Base-by-base conservation (phyloP, 83 land plant species). In the Picea abies region DNA sequence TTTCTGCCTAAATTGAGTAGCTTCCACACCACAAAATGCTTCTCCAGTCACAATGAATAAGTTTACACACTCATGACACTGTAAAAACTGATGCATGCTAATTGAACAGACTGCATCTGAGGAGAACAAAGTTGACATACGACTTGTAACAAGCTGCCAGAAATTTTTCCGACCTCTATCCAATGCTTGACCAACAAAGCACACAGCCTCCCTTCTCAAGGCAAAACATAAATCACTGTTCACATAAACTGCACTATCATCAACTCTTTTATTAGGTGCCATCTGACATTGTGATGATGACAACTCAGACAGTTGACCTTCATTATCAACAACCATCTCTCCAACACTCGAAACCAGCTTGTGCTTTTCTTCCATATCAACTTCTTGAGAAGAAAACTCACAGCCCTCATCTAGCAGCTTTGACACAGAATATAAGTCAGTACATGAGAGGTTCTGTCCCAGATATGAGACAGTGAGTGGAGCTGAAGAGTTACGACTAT, bases 71-170 rank as follows among this genome's bases (percentile, higher is more conserved):
- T 95, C 97, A 84, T 91, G 90, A 60, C 87, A 91, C 84, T 69
- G 90, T 83, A 95, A 79, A 80, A 95, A 95, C 83, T 95, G 95
- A 65, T 91, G 92, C 49, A 92, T 89, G 85, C 97, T 95, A 8
- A 90, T 81, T 76, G 95, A 90, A 79, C 37, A 87, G 79, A 82
- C 85, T 66, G 94, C 90, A 84, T 90, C 80, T 19, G 87, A 95
- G 56, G 96, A 90, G 70, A 95, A 90, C 82, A 93, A 81, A 2
- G 92, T 95, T 56, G 95, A 90, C 37, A 93, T 78, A 52, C 97
- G 93, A 60, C 95, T 94, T 71, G 97, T 89, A 56, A 86, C 88
- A 39, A 95, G 93, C 67, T 95, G 94, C 97, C 97, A 95, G 39
- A 95, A 85, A 66, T 83, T 91, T 79, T 84, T 93, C 19, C 90